These are phyloP conservation scores for Pyrenophora tritici-repentis DNA, from an alignment of 2,329 filamentous ascomycete species.

Conservation along the genomic window DNA sequence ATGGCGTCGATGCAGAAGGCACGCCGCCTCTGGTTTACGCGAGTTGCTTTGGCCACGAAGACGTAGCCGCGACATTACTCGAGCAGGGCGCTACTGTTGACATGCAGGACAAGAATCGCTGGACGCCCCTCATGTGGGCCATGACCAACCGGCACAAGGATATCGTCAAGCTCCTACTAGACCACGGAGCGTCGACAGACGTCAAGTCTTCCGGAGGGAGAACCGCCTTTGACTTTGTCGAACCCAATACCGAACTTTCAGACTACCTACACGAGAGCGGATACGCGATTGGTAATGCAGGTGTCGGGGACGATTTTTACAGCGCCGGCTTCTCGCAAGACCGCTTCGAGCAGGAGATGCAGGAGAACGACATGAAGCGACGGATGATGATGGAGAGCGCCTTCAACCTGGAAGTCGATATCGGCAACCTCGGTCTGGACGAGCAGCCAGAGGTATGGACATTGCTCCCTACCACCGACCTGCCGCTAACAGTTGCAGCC, in stretches of 20 bases:
- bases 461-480: conserved; percentile 18
- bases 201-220: conserved; percentile 92
- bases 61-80: conserved; percentile 82
- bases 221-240: conserved; percentile 93
- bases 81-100: conserved; percentile 87
- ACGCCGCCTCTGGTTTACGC: conserved; percentile 97
- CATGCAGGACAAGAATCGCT: conserved; percentile 92
- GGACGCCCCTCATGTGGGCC: conserved; percentile 99
- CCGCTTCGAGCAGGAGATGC: conserved; percentile 94
- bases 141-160: conserved; percentile 98
- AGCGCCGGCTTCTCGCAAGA: conserved; percentile 90
- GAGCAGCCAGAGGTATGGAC: conserved; percentile 82
- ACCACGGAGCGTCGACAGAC: conserved; percentile 93
- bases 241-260: conserved; percentile 94
- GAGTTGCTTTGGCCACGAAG: conserved; percentile 95
- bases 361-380: conserved; percentile 91
- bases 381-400: conserved; percentile 99
- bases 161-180: conserved; percentile 89
- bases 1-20: conserved; percentile 89
- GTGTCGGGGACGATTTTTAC: conserved; percentile 89
- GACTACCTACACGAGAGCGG: conserved; percentile 94
- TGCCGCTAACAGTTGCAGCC: conserved; percentile 32
- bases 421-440: conserved; percentile 94
- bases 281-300: conserved; percentile 82
- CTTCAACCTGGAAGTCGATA: conserved; percentile 91